Evolutionary conservation across 768 basidiomycete genomes (phyloP), one percentile per base, ranked within the genome.

Genomic region (Tylopilus sp.): DNA sequence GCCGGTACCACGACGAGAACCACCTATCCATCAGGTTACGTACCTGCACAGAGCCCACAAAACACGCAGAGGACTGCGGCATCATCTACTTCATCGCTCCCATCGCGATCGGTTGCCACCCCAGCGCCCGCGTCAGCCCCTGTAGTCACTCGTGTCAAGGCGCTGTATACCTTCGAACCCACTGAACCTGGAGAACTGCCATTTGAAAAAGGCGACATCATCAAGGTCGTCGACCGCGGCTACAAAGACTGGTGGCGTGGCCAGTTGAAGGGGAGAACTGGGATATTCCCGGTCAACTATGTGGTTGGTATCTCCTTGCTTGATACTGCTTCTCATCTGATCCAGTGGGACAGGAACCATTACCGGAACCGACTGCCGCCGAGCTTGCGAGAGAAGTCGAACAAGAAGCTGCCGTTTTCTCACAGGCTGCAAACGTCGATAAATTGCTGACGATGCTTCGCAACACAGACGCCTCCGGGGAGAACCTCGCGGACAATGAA

Each of bases 201-300:
- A 1, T 96, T 98, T 63, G 87, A 92, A 46, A 88, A 87, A 59
- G 96, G 94, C 2, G 95, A 97, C 58, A 77, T 96, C 42, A 93
- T 98, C 75, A 92, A 93, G 63, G 95, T 98, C 14, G 85, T 98
- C 22, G 93, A 97, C 67, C 83, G 92, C 24, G 88, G 87, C 22
- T 96, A 96, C 70, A 88, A 91, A 62, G 93, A 97, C 66, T 98
- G 96, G 96, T 98, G 94, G 92, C 74, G 92, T 22, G 96, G 96
- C 1, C 93, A 97, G 60, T 70, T 95, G 41, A 89, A 85, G 63
- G 94, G 92, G 0, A 75, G 89, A 53, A 92, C 93, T 3, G 93
- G 93, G 40, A 98, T 98, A 43, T 98, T 98, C 71, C 96, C 96
- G 0, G 92, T 96, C 19, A 97, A 96, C 68, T 97, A 98, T 73